These are phyloP conservation scores for Nitzschia sp. DNA, from an alignment of 108 stramenopile genomes.

Conservation along the genomic window DNA sequence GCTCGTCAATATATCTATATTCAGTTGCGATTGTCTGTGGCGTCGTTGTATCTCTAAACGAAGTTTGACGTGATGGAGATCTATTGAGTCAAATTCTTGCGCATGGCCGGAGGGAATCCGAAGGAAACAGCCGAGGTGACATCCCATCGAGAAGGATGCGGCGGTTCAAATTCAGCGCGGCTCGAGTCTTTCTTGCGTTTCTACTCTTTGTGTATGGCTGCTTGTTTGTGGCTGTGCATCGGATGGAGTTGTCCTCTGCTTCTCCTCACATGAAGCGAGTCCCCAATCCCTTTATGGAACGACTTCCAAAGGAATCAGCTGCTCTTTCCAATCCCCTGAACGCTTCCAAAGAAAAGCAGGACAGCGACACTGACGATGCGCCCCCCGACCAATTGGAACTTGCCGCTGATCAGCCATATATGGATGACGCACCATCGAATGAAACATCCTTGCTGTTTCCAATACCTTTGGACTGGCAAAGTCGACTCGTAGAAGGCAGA, in stretches of 20 bases:
- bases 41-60: too few relatives aligned
- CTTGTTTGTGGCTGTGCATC: not conserved
- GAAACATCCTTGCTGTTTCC: slow-evolving; percentile 7
- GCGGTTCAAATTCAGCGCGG: not conserved
- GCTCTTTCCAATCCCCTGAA: not conserved
- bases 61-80: too few relatives aligned
- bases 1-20: too few relatives aligned
- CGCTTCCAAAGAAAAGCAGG: too few relatives aligned
- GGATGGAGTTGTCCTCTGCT: not conserved
- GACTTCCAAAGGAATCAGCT: not conserved
- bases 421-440: too few relatives aligned
- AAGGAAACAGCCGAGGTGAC: not conserved
- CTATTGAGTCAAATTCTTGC: too few relatives aligned
- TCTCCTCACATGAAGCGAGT: not conserved
- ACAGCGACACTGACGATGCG: too few relatives aligned
- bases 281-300: not conserved
- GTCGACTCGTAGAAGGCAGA: not conserved
- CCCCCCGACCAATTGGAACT: not conserved
- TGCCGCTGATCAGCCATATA: not conserved
- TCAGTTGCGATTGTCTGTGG: too few relatives aligned
- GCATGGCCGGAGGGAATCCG: too few relatives aligned
- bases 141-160: too few relatives aligned
- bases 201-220: not conserved
- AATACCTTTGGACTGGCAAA: not conserved
- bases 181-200: not conserved